Evolutionary conservation across 345 rosid species (phyloP).

Genomic region (Atalantia buxifolia): DNA sequence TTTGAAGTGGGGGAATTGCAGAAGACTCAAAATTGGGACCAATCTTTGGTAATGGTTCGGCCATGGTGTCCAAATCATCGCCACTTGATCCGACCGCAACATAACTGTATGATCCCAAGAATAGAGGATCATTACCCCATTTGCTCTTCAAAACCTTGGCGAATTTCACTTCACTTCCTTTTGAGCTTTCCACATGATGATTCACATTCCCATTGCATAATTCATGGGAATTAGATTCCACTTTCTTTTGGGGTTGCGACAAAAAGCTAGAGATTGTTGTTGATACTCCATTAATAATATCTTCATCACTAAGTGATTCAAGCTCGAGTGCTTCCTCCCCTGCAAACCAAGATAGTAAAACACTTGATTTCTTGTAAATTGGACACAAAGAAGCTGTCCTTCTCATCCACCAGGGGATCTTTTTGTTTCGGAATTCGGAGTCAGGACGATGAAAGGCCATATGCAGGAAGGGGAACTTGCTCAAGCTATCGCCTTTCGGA

Average conservation of each 20-base stretch:
- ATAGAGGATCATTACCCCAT: slow-evolving; percentile 90
- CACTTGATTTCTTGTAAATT: slow-evolving; percentile 63
- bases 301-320: slow-evolving; percentile 68
- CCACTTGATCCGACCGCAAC: slow-evolving; percentile 92
- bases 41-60: slow-evolving; percentile 74
- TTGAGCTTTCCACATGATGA: slow-evolving; percentile 2
- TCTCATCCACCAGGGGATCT: slow-evolving; percentile 95
- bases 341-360: slow-evolving; percentile 89
- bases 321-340: slow-evolving; percentile 93
- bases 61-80: slow-evolving; percentile 75
- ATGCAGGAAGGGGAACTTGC: slow-evolving; percentile 62
- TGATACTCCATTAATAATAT: slow-evolving; percentile 63
- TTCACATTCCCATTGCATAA: slow-evolving; percentile 37
- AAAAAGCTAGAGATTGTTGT: slow-evolving; percentile 54
- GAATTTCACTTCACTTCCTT: slow-evolving; percentile 35
- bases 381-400: slow-evolving; percentile 79
- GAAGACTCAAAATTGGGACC: slow-evolving; percentile 1
- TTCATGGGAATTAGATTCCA: slow-evolving; percentile 16
- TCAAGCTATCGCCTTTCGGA: slow-evolving; percentile 14
- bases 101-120: slow-evolving; percentile 85
- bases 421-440: slow-evolving; percentile 46
- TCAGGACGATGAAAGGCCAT: slow-evolving; percentile 62
- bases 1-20: slow-evolving; percentile 41
- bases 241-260: slow-evolving; percentile 14
- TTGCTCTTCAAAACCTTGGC: slow-evolving; percentile 63